Evolutionary conservation across 2,329 filamentous ascomycete species (phyloP).

Genomic region (Thielaviopsis musarum): DNA sequence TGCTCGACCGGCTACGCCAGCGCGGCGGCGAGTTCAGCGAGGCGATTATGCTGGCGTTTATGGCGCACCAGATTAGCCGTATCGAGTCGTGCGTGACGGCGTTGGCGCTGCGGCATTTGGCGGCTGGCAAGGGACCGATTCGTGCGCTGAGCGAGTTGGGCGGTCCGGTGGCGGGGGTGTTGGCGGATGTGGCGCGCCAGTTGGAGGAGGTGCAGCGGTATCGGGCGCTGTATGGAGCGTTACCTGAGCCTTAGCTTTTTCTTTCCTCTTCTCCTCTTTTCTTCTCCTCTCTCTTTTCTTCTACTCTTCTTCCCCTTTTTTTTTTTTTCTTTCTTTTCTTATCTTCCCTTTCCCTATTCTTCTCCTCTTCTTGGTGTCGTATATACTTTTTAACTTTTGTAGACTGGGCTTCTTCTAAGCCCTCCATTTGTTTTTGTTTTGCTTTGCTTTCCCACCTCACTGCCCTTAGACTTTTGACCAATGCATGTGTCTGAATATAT

Average conservation of each 20-base stretch:
- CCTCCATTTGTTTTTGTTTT: neutral
- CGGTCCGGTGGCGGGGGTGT: slow-evolving; percentile 58
- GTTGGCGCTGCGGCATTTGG: slow-evolving; percentile 61
- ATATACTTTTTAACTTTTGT: too few relatives aligned
- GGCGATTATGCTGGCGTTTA: slow-evolving; percentile 69
- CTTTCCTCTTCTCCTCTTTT: neutral
- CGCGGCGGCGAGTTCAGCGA: slow-evolving; percentile 77
- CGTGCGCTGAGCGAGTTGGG: slow-evolving; percentile 53
- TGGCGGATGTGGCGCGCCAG: slow-evolving; percentile 43
- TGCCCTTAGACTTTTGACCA: neutral
- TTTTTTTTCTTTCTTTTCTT: neutral
- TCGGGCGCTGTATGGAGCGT: slow-evolving; percentile 33
- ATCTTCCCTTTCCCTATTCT: neutral
- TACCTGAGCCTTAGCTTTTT: slow-evolving; percentile 16
- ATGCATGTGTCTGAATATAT: neutral
- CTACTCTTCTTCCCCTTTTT: neutral
- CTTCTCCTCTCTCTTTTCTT: neutral
- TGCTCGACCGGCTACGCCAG: slow-evolving; percentile 52
- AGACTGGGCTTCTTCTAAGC: neutral
- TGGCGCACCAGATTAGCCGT: slow-evolving; percentile 87
- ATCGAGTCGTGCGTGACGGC: slow-evolving; percentile 72
- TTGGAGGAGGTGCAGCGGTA: slow-evolving; percentile 47
- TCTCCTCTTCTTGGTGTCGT: neutral
- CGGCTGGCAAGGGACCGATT: slow-evolving; percentile 48
- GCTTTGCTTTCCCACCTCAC: too few relatives aligned